phyloP scores from a whole-genome alignment of 129 eudicot genomes.

The Gnaphalium uliginosum region DNA sequence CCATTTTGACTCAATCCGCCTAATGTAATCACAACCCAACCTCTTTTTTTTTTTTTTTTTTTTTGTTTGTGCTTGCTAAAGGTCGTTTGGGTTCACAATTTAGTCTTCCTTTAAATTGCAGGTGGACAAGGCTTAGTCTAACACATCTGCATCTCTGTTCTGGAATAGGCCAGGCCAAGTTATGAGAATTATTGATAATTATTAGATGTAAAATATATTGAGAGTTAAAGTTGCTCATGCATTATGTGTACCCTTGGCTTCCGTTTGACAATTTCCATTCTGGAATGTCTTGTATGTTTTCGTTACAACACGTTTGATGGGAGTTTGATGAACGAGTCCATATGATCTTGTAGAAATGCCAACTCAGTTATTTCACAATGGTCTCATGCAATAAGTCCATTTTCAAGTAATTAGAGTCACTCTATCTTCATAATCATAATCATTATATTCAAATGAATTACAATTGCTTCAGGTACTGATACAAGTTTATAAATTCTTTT shows the following conservation, averaged over 20 bases:
- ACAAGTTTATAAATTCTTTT: too few species aligned
- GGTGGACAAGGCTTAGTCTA: conserved; percentile 44
- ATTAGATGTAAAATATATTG: conserved; percentile 17
- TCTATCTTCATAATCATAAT: not conserved
- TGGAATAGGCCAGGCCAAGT: conserved; percentile 18
- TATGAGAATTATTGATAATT: not conserved
- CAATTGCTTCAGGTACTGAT: too few species aligned
- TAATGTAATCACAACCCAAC: too few species aligned
- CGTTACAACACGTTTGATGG: not conserved
- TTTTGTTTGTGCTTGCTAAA: not conserved
- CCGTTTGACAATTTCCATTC: not conserved
- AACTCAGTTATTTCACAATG: not conserved
- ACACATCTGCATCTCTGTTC: conserved; percentile 6
- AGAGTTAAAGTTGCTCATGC: conserved; percentile 12
- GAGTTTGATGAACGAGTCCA: not conserved
- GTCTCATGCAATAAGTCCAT: not conserved
- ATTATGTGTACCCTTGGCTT: not conserved
- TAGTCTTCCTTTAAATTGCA: too few species aligned
- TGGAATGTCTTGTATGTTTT: not conserved
- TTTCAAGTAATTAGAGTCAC: not conserved
- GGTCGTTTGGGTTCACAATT: not conserved
- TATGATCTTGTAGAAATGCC: not conserved
- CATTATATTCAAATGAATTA: too few species aligned
- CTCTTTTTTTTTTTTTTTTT: too few species aligned
- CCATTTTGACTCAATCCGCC: not conserved